Evolutionary conservation across 208 protist species (phyloP).

Genomic region (Trypanosoma melophagium): DNA sequence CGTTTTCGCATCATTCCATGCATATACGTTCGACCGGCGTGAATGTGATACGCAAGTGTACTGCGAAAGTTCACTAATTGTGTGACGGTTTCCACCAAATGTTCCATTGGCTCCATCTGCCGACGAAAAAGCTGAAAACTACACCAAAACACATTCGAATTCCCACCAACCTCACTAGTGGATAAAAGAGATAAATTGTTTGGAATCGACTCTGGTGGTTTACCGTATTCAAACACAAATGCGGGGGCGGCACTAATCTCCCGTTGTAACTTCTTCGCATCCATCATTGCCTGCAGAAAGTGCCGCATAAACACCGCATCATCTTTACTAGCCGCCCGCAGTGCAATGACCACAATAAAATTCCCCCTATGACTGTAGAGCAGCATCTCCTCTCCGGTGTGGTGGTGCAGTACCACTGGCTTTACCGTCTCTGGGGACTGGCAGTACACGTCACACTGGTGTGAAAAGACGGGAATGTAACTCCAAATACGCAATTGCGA

Average conservation of each 20-base stretch:
- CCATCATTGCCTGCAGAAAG: conserved; percentile 31
- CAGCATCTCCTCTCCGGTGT: conserved; percentile 26
- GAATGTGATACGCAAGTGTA: conserved; percentile 31
- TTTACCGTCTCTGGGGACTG: conserved; percentile 10
- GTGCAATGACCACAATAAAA: conserved; percentile 27
- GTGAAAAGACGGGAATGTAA: conserved; percentile 26
- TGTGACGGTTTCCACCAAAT: conserved; percentile 26
- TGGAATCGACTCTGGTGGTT: conserved; percentile 15
- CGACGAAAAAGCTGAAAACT: conserved; percentile 36
- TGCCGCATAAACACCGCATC: conserved; percentile 24
- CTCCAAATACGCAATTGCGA: conserved; percentile 24
- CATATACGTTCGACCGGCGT: conserved; percentile 30
- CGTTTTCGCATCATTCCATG: conserved; percentile 33
- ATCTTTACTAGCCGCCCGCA: conserved; percentile 20
- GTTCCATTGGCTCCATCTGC: conserved; percentile 25
- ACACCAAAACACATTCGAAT: conserved; percentile 32
- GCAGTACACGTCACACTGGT: conserved; percentile 25
- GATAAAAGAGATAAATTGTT: not conserved
- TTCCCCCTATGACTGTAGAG: conserved; percentile 23
- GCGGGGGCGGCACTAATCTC: conserved; percentile 22
- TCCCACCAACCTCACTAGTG: too few relatives aligned
- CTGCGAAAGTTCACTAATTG: conserved; percentile 36
- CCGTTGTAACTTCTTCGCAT: conserved; percentile 22
- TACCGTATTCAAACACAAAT: conserved; percentile 31
- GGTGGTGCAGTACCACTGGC: conserved; percentile 27